These are phyloP conservation scores for Globisporangium lucens DNA, from an alignment of 352 stramenopile genomes.

Conservation along the genomic window DNA sequence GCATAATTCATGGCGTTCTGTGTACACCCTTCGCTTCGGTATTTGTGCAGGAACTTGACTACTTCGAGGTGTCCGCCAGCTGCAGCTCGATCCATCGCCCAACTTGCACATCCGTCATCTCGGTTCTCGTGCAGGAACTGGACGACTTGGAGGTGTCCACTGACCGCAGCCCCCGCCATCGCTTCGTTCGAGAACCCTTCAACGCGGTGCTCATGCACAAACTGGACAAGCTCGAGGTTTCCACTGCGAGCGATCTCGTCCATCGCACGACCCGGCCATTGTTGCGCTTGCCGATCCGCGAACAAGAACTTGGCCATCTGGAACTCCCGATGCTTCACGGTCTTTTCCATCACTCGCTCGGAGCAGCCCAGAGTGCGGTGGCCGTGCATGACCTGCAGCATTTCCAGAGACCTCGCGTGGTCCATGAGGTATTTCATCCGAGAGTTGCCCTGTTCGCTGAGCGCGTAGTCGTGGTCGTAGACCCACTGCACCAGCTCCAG, in stretches of 20 bases:
- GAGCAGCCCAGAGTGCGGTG: too few species aligned
- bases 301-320: conserved; percentile 1
- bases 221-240: neutral
- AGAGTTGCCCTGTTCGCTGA: neutral
- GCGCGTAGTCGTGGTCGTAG: conserved; percentile 2
- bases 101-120: too few species aligned
- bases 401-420: too few species aligned
- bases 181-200: neutral
- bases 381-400: too few species aligned
- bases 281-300: neutral
- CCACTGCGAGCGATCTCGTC: neutral
- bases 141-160: neutral
- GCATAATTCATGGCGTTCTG: too few species aligned
- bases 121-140: neutral
- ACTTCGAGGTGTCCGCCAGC: neutral
- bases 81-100: too few species aligned
- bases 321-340: neutral
- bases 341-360: neutral
- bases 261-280: neutral
- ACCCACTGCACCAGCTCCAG: conserved; percentile 1
- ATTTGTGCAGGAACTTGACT: too few species aligned
- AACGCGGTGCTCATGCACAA: neutral
- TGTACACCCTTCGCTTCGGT: too few species aligned
- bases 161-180: neutral
- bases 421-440: too few species aligned